Evolutionary conservation across 1,284 basidiomycete species (phyloP), one percentile per base, ranked within the genome.

Genomic region (Puccinia novopanici): DNA sequence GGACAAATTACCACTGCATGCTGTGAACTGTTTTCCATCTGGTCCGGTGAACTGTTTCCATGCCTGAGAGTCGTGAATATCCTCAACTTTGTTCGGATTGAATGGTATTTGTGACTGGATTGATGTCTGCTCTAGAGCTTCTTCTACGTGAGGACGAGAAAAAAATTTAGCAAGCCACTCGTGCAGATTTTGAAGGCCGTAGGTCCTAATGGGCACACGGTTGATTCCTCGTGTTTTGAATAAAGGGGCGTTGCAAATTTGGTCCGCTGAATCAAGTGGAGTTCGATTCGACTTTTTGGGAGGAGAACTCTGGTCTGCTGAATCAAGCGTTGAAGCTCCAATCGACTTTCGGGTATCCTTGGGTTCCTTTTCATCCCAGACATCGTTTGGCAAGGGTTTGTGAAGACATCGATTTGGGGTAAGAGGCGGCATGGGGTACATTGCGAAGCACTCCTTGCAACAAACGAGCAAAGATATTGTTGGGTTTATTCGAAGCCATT

Each of bases 11-110:
- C 15, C 0, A 45, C 61, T 77, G 22, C 0, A 19, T 22, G 75
- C n/a, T 0, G 65, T 77, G 52, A 52, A 77, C 10, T 67, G 75
- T 22, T 77, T 34, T 13, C 75, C 75, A 40, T 68, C 30, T 0
- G 50, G 34, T 8, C 63, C 75, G 0, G 8, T 5, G 48, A 77
- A 77, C 34, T 77, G 45, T 37, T 77, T 77, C 75, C 75, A 77
- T 0, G 30, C 34, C 4, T 27, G 42, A 0, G 75, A 77, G n/a
- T 70, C 34, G 37, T 77, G 24, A 12, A 75, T 75, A n/a, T 75
- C 59, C 27, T 45, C 19, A 15, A 75, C 22, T 30, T 10, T 17
- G 42, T 37, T 15, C 0, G 61, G 27, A 37, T 52, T 40, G 30
- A 50, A 67, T 9, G n/a, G 9, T 1, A 61, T 3, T 15, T 1